Evolutionary conservation across 2,329 filamentous ascomycete species (phyloP), one percentile per base, ranked within the genome.

Genomic region (Didymella pomorum): DNA sequence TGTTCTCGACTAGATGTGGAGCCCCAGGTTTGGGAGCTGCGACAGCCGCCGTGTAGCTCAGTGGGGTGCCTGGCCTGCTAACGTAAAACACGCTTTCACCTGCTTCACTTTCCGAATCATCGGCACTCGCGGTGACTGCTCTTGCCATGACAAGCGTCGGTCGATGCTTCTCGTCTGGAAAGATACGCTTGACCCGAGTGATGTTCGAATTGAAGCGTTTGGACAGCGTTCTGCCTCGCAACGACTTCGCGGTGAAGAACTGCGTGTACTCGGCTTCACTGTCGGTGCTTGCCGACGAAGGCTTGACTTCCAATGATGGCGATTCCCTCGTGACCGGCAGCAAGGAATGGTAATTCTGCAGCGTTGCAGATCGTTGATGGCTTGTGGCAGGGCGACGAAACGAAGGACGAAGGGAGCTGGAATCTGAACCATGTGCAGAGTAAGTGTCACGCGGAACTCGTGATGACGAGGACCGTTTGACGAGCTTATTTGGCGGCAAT

Each of bases 311-410:
- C 10, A 55, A 41, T 1, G 70, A 66, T 10, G 63, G 52, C 29
- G 72, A 52, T 45, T 73, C 72, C 35, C 58, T 54, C 4, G 70
- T 68, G 60, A 69, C 69, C 26, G 71, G 71, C 29, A 76, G 58
- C 44, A 71, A 63, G 18, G 66, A 76, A 37, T 76, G 73, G 39
- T 77, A 79, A 60, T 87, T 84, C 65, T 90, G 86, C 26, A 92
- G 79, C 1, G 89, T 91, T 31, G 86, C 87, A 44, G 89, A 90
- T 67, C 91, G 84, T 73, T 93, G 89, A 71, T 93, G 90, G 74
- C 90, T 93, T 18, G 91, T 93, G 44, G 89, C 89, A 51, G 91
- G 91, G 67, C 90, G 82, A 58, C 89, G 86, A 58, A 93, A 82
- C 21, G 85, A 87, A 2, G 87, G 84, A 61, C 90, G 80, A 68